These are phyloP conservation scores for Debaryomyces nepalensis DNA, from an alignment of 1,139 yeast species.

Conservation along the genomic window DNA sequence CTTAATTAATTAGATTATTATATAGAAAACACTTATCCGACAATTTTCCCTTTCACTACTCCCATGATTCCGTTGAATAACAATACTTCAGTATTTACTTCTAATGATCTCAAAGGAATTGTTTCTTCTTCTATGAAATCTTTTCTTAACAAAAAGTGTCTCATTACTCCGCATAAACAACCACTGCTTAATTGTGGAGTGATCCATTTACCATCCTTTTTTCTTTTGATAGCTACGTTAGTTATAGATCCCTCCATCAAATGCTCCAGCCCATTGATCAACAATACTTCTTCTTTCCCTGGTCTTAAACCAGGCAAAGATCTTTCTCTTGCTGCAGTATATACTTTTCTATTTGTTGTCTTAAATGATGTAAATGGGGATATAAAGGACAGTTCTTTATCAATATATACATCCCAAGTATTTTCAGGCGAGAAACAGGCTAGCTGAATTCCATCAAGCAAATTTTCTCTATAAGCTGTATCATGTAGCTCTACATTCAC, in stretches of 20 bases:
- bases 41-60: conserved; percentile 64
- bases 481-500: conserved; percentile 56
- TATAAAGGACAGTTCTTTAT: conserved; percentile 53
- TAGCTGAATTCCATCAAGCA: conserved; percentile 48
- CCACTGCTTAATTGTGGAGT: conserved; percentile 82
- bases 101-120: conserved; percentile 49
- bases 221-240: conserved; percentile 68
- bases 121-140: conserved; percentile 60
- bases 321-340: conserved; percentile 63
- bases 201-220: conserved; percentile 58
- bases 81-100: conserved; percentile 66
- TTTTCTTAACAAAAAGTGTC: conserved; percentile 65
- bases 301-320: conserved; percentile 41
- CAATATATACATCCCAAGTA: conserved; percentile 67
- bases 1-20: conserved; percentile 22
- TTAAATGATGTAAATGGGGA: conserved; percentile 89
- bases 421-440: conserved; percentile 17
- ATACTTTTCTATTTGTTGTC: conserved; percentile 73
- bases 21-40: conserved; percentile 16
- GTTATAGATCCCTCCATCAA: conserved; percentile 87
- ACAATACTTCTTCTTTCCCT: conserved; percentile 65
- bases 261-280: conserved; percentile 62
- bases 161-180: conserved; percentile 82
- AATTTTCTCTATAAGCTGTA: conserved; percentile 38
- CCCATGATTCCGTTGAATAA: conserved; percentile 87